Conservation (phyloP, 306 rosid species). For the Trifolium repens region DNA sequence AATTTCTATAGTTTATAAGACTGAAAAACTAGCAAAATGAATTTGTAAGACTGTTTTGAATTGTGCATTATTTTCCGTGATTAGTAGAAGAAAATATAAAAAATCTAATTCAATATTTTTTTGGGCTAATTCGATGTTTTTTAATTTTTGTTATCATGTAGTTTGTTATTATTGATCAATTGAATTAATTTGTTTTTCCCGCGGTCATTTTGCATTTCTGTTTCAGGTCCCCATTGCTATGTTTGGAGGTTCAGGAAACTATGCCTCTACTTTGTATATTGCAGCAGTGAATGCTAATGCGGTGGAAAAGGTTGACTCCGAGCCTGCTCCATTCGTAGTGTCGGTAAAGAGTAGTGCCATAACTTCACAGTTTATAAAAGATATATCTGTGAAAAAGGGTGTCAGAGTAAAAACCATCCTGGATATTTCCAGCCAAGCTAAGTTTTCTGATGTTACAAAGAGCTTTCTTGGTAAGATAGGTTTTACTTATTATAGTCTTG, state of each 20-base stretch:
- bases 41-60: constrained; percentile 6
- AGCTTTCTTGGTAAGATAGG: constrained; percentile 75
- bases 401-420: constrained; percentile 39
- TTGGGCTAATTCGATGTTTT: constrained; percentile 11
- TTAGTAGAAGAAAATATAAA: neutral
- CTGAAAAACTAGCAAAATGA: no score
- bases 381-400: no score
- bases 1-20: no score
- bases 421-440: constrained; percentile 64
- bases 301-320: constrained; percentile 80
- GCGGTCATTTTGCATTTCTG: neutral
- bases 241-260: constrained; percentile 94
- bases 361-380: no score
- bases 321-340: constrained; percentile 63
- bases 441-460: constrained; percentile 73
- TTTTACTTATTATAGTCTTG: constrained; percentile 7
- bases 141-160: neutral
- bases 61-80: constrained; percentile 18
- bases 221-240: constrained; percentile 79
- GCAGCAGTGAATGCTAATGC: constrained; percentile 72
- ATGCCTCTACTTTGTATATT: constrained; percentile 86
- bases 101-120: no score
- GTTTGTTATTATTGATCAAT: constrained; percentile 11
- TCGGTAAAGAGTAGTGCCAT: constrained; percentile 58
- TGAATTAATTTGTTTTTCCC: neutral